Evolutionary conservation across 164 flowering plant species (phyloP), one percentile per base, ranked within the genome.

Genomic region (Protea cynaroides): DNA sequence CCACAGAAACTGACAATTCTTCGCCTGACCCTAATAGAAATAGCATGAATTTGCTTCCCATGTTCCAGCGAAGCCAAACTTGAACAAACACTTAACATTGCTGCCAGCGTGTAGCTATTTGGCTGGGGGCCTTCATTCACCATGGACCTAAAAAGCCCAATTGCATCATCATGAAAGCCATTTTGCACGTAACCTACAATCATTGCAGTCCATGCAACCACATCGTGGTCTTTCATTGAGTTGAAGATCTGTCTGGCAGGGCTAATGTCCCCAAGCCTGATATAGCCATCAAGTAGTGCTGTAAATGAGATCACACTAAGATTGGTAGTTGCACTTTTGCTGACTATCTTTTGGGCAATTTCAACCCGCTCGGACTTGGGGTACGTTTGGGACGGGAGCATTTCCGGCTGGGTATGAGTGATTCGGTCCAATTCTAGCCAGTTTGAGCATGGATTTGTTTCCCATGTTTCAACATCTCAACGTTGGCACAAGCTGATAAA

Each of bases 371-470:
- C 90, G 13, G 86, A 82, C 76, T 86, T 88, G 17, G 93, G 90
- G 90, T 88, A 90, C n/a, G n/a, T n/a, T 83, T 10, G 90, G 84
- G 56, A 90, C 75, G 80, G 90, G 75, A 60, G 98, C 86, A 78
- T 88, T 92, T 51, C 75, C 79, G 23, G 87, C 8, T 83, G 80
- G 15, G 78, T 84, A 59, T 59, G 40, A 7, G 64, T 37, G 63
- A n/a, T 76, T 67, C 34, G 78, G 66, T 36, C 62, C 74, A 1
- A 66, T 67, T 71, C 79, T 83, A n/a, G n/a, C 40, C 9, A 23
- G 82, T 62, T 23, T 80, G 84, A 34, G 72, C 72, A 59, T 76
- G 80, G 38, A 76, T 62, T 68, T 73, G 59, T 60, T 59, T 73
- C 51, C 80, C 80, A 12, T 56, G 60, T 53, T 62, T 67, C 74